Evolutionary conservation across 768 basidiomycete genomes (phyloP).

Genomic region (Mycena maculata): DNA sequence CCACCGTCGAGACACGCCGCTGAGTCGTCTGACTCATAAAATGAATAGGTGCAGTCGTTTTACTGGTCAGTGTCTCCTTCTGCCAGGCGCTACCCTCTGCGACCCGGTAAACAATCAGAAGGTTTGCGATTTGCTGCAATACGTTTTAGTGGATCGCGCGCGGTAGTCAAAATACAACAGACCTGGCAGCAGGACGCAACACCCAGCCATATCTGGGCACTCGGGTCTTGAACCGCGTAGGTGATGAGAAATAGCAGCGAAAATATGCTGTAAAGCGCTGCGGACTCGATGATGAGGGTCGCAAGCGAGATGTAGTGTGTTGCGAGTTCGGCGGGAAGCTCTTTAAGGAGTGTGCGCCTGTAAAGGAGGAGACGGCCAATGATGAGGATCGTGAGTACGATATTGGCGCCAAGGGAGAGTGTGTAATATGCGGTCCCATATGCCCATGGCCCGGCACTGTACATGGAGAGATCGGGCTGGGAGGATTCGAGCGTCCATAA

Average conservation of each 20-base stretch:
- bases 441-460: slow-evolving; percentile 48
- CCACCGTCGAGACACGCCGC: slow-evolving; percentile 10
- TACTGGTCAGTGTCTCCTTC: slow-evolving; percentile 39
- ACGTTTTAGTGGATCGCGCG: background rate
- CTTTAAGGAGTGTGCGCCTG: slow-evolving; percentile 42
- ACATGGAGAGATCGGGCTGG: slow-evolving; percentile 54
- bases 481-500: slow-evolving; percentile 57
- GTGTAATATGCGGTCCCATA: slow-evolving; percentile 54
- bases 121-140: slow-evolving; percentile 49
- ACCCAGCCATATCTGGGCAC: slow-evolving; percentile 53
- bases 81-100: slow-evolving; percentile 55
- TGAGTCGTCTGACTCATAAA: slow-evolving; percentile 8
- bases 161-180: background rate
- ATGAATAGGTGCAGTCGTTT: slow-evolving; percentile 25
- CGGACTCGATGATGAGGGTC: slow-evolving; percentile 56
- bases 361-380: slow-evolving; percentile 48
- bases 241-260: slow-evolving; percentile 54
- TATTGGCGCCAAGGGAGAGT: slow-evolving; percentile 55
- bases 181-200: slow-evolving; percentile 52
- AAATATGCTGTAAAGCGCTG: slow-evolving; percentile 56
- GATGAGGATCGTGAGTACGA: slow-evolving; percentile 55
- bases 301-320: slow-evolving; percentile 50
- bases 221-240: slow-evolving; percentile 53
- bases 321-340: slow-evolving; percentile 49
- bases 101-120: slow-evolving; percentile 56